Conservation (phyloP, 345 rosid species). For the Physaria fendleri region DNA sequence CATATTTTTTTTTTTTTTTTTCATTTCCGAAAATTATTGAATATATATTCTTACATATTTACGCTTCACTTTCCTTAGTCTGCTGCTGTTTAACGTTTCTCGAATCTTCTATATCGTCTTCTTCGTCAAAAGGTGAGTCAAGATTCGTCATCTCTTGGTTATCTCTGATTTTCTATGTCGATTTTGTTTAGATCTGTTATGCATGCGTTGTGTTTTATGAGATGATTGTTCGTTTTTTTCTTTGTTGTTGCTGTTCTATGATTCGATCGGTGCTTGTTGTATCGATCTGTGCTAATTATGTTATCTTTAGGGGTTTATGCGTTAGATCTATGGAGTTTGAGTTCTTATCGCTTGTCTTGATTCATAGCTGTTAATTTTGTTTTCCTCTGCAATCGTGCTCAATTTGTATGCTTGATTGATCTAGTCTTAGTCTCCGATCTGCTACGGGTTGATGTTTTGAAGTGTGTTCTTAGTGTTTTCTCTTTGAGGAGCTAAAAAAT, state of each 20-base stretch:
- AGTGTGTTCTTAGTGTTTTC: background rate
- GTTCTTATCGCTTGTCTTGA: background rate
- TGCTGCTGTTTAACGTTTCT: constrained; percentile 27
- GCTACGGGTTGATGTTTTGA: background rate
- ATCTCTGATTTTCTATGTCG: background rate
- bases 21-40: background rate
- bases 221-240: background rate
- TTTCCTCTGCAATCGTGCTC: background rate
- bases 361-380: constrained; percentile 1
- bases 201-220: constrained; percentile 7
- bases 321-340: constrained; percentile 15
- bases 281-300: constrained; percentile 17
- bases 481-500: constrained; percentile 6
- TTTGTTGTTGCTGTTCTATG: no score
- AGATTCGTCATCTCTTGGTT: constrained; percentile 11
- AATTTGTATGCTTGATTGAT: background rate
- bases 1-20: background rate
- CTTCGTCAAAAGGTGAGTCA: constrained; percentile 9
- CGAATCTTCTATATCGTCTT: constrained; percentile 22
- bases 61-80: constrained; percentile 8
- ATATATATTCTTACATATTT: constrained; percentile 23
- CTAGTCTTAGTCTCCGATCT: constrained; percentile 17
- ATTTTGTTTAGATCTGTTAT: constrained; percentile 15
- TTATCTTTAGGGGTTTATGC: background rate
- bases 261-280: background rate